These are phyloP conservation scores for Elaeis oleifera DNA, from an alignment of 202 grass and related monocot genomes.

Conservation along the genomic window DNA sequence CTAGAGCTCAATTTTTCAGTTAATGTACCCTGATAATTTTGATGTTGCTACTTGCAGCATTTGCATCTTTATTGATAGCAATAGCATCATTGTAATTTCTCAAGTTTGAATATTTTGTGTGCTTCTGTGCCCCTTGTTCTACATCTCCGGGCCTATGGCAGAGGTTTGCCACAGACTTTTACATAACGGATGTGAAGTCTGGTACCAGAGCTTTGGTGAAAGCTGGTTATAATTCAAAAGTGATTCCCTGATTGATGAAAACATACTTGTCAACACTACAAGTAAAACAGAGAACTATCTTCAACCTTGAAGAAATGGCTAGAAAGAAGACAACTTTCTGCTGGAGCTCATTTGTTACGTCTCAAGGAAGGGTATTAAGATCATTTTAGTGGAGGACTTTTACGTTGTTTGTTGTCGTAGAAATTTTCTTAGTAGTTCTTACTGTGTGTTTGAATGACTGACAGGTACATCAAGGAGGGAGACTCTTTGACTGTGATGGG, in stretches of 20 bases:
- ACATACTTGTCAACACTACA: constrained; percentile 56
- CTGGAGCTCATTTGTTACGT: constrained; percentile 44
- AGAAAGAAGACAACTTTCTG: constrained; percentile 61
- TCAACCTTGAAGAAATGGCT: constrained; percentile 84
- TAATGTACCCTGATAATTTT: too few species aligned
- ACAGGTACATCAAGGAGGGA: constrained; percentile 77
- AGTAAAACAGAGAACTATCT: constrained; percentile 55
- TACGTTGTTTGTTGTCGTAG: constrained; percentile 3
- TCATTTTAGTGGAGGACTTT: not conserved
- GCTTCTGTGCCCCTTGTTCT: too few species aligned
- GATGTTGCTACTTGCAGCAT: too few species aligned
- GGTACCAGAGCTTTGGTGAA: constrained; percentile 68
- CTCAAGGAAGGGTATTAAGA: constrained; percentile 74
- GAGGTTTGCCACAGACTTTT: constrained; percentile 93
- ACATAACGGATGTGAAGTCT: constrained; percentile 87
- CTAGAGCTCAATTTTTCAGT: too few species aligned
- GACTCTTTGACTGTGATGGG: constrained; percentile 63
- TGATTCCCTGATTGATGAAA: constrained; percentile 80
- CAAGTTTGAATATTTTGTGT: too few species aligned
- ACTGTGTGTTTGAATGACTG: constrained; percentile 11
- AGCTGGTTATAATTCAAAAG: constrained; percentile 59
- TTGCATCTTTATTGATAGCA: too few species aligned
- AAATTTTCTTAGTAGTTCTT: not conserved
- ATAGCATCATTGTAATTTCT: too few species aligned
- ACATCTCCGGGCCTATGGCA: constrained; percentile 39